Evolutionary conservation across 441 rosid species (phyloP).

Genomic region (Adansonia gregorii): DNA sequence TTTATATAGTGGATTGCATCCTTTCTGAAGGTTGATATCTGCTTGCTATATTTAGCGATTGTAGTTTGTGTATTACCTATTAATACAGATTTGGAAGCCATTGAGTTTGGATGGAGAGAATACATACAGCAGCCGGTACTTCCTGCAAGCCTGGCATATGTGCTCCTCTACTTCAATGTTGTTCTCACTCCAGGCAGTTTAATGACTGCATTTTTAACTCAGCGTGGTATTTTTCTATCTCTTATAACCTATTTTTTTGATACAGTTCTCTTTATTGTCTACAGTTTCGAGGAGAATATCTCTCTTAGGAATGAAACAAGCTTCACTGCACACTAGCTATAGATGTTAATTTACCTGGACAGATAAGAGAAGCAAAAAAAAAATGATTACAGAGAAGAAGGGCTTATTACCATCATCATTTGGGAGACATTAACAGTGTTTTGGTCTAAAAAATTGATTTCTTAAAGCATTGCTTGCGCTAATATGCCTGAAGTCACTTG

Average conservation of each 20-base stretch:
- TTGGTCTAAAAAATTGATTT: conserved; percentile 10
- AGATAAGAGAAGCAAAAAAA: background rate
- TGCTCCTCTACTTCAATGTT: conserved; percentile 82
- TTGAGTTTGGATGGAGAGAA: conserved; percentile 95
- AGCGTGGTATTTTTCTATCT: conserved; percentile 56
- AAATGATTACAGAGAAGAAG: background rate
- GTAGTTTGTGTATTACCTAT: conserved; percentile 34
- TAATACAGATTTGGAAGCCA: conserved; percentile 65
- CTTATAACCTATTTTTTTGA: conserved; percentile 5
- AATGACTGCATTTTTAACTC: conserved; percentile 95
- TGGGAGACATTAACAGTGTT: background rate
- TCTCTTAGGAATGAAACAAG: background rate
- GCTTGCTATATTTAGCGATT: conserved; percentile 20
- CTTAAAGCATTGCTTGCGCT: background rate
- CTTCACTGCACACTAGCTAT: background rate
- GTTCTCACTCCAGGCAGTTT: conserved; percentile 88
- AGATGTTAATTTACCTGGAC: background rate
- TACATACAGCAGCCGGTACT: conserved; percentile 89
- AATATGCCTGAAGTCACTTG: conserved; percentile 2
- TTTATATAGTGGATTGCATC: background rate
- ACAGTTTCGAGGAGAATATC: conserved; percentile 5
- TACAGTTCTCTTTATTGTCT: background rate
- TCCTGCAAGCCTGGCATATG: conserved; percentile 94
- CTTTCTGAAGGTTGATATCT: background rate
- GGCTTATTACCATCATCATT: background rate